Evolutionary conservation across 1,284 basidiomycete species (phyloP).

Genomic region (Melampsora larici-populina): DNA sequence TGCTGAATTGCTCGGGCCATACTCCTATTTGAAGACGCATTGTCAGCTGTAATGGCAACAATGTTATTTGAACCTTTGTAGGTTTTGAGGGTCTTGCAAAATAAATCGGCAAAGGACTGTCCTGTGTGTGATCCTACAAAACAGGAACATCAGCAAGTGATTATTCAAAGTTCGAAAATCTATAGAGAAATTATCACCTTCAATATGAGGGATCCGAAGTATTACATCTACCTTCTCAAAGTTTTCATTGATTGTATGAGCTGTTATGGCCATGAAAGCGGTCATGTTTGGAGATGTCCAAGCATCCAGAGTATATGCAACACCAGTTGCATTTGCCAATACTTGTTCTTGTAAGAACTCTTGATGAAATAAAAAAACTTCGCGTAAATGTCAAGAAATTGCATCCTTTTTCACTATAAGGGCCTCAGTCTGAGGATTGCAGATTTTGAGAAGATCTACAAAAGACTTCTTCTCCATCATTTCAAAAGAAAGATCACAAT

Average conservation of each 20-base stretch:
- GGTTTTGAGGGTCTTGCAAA: not conserved
- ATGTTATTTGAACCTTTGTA: not conserved
- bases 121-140: constrained; percentile 4
- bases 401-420: not conserved
- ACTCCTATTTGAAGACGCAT: too few species aligned
- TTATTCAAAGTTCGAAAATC: not conserved
- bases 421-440: not conserved
- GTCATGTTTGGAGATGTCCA: constrained; percentile 16
- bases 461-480: not conserved
- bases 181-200: not conserved
- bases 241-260: too few species aligned
- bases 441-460: not conserved
- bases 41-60: constrained; percentile 3
- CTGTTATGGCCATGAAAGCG: constrained; percentile 10
- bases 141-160: not conserved
- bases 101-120: not conserved
- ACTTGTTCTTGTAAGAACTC: not conserved
- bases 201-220: not conserved
- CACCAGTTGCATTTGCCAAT: not conserved
- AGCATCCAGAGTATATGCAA: not conserved
- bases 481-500: constrained; percentile 3
- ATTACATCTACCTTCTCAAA: constrained; percentile 14
- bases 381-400: not conserved
- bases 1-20: too few species aligned
- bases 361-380: not conserved